Percentiles rank a stretch among this genome's conserved stretches.
Evolutionary conservation across 805 yeast species (phyloP).

Genomic region (Saccharomyces jurei): DNA sequence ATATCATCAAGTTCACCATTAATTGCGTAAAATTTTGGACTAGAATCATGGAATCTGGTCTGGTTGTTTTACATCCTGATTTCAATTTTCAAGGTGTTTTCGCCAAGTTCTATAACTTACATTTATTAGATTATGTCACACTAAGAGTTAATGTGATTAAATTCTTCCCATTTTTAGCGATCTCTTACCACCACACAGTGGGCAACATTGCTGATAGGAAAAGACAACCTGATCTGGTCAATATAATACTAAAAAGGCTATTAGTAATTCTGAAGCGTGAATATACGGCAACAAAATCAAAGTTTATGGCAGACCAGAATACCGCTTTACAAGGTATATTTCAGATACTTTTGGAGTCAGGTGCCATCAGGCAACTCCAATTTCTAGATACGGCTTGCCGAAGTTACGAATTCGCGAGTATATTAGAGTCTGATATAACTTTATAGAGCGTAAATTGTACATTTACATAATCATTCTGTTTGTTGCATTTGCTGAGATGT

Average conservation of each 20-base stretch:
- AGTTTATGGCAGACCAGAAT: neutral
- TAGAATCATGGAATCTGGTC: constrained; percentile 19
- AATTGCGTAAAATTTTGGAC: constrained; percentile 19
- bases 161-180: constrained; percentile 36
- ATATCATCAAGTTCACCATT: constrained; percentile 11
- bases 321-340: neutral
- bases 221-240: neutral
- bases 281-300: neutral
- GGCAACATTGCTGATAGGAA: neutral
- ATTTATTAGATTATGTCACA: constrained; percentile 7
- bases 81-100: constrained; percentile 20
- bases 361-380: neutral
- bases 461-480: neutral
- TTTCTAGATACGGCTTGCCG: neutral
- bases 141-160: constrained; percentile 19
- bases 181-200: constrained; percentile 1
- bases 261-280: neutral
- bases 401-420: neutral
- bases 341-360: neutral
- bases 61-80: constrained; percentile 3
- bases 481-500: neutral
- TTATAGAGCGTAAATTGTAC: neutral
- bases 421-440: neutral
- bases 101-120: constrained; percentile 22
- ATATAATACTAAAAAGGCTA: neutral